Evolutionary conservation across 768 basidiomycete species (phyloP), one percentile per base, ranked within the genome.

Genomic region (Dioszegia aurantiaca): DNA sequence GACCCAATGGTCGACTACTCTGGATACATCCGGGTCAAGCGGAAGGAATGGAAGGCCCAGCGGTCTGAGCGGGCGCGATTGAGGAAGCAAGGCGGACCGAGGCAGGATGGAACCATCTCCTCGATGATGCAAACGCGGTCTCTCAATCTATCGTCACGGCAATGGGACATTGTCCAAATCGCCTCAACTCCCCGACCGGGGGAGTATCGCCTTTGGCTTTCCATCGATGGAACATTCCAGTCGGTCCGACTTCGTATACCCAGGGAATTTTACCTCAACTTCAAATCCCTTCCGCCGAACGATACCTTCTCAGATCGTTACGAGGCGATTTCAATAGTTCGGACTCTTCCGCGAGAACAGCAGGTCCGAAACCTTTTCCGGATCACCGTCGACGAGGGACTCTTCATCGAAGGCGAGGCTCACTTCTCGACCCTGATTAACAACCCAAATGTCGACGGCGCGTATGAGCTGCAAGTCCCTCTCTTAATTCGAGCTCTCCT

Each of bases 161-260:
- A 84, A 47, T 98, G 95, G 95, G 94, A 98, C 67, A 82, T 99
- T 51, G 80, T 98, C 2, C 95, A 98, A 69, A 85, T 99, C 61
- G 71, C 78, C 12, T 83, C 85, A 0, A 89, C 85, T 56, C 82
- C 82, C 61, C 83, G 82, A 40, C 81, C 85, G 11, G 94, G 95
- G 11, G 86, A 90, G 21, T 97, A 87, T 76, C 82, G 84, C 19
- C 77, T 98, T 36, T 98, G 94, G 94, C 80, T 95, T 5, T 87
- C 85, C 0, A 84, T 90, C 28, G 87, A 90, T 47, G 82, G 83
- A 11, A 85, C 87, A 51, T 82, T 97, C 33, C 81, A 87, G n/a
- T 80, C 86, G 17, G 82, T 94, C 23, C 85, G 88, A 14, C 80
- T 99, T 17, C 85, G 91, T 1, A 86, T 99, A 42, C 86, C 89